Conservation (phyloP, 129 eudicot genomes). For the Mikania micrantha region DNA sequence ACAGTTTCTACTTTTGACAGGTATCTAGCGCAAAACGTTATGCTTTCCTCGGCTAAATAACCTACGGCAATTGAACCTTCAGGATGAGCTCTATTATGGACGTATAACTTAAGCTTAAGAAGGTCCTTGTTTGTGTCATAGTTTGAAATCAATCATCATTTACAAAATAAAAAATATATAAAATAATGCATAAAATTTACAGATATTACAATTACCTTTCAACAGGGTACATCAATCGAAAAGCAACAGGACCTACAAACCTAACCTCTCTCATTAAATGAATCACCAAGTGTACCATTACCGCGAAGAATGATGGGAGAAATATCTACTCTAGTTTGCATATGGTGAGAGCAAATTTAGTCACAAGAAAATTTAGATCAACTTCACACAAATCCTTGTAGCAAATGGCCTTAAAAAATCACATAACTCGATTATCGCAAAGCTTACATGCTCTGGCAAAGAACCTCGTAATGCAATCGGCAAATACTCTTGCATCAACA, state of each 20-base stretch:
- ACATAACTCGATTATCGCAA: too few relatives aligned
- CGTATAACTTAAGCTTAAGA: background rate
- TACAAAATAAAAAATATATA: too few relatives aligned
- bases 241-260: background rate
- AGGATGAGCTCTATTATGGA: constrained; percentile 2
- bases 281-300: background rate
- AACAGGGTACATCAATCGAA: too few relatives aligned
- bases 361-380: background rate
- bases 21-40: too few relatives aligned
- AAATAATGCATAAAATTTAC: background rate
- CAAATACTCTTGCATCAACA: background rate
- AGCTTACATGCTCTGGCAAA: background rate
- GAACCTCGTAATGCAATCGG: background rate
- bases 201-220: background rate
- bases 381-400: background rate
- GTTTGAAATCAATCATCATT: background rate
- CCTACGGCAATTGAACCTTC: too few relatives aligned
- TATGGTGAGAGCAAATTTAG: background rate
- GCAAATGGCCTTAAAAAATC: too few relatives aligned
- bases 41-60: too few relatives aligned
- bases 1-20: too few relatives aligned
- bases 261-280: background rate
- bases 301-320: background rate
- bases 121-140: background rate
- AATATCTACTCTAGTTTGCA: background rate